Conservation (phyloP, 192 early-diverging fungal species). For the Gonapodya prolifera region DNA sequence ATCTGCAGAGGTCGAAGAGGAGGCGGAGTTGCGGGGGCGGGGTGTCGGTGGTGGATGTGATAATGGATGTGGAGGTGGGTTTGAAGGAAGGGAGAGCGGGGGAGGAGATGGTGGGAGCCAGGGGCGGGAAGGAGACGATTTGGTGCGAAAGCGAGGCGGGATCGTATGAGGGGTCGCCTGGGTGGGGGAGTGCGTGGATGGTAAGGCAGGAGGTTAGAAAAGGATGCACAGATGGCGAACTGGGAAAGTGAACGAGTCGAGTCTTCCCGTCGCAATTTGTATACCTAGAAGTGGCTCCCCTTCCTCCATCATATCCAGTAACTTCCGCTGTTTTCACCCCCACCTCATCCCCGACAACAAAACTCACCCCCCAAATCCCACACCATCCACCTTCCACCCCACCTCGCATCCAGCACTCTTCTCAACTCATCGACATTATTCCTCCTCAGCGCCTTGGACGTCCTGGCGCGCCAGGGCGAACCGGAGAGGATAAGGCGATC, state of each 20-base stretch:
- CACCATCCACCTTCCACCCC: conserved; percentile 32
- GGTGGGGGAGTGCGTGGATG: too few species aligned
- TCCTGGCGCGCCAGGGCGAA: conserved; percentile 20
- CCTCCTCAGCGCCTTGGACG: conserved; percentile 12
- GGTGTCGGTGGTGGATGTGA: too few species aligned
- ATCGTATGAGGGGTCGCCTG: conserved; percentile 37
- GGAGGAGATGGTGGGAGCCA: conserved; percentile 14
- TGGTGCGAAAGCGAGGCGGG: conserved; percentile 28
- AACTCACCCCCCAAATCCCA: conserved; percentile 33
- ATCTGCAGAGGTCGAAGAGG: conserved; percentile 35
- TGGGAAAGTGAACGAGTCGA: too few species aligned
- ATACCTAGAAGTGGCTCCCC: too few species aligned
- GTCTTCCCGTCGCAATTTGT: too few species aligned
- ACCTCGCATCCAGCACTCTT: conserved; percentile 32
- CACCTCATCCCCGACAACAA: neutral
- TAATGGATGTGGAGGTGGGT: too few species aligned
- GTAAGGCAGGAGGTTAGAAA: too few species aligned
- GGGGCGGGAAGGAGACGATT: conserved; percentile 27
- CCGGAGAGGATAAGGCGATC: conserved; percentile 30
- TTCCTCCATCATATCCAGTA: too few species aligned
- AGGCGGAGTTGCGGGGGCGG: too few species aligned
- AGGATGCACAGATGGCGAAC: too few species aligned
- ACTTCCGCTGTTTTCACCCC: too few species aligned
- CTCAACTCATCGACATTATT: conserved; percentile 37
- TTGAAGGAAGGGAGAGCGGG: too few species aligned